phyloP scores from a whole-genome alignment of 768 basidiomycete genomes.

The Floccularia luteovirens region DNA sequence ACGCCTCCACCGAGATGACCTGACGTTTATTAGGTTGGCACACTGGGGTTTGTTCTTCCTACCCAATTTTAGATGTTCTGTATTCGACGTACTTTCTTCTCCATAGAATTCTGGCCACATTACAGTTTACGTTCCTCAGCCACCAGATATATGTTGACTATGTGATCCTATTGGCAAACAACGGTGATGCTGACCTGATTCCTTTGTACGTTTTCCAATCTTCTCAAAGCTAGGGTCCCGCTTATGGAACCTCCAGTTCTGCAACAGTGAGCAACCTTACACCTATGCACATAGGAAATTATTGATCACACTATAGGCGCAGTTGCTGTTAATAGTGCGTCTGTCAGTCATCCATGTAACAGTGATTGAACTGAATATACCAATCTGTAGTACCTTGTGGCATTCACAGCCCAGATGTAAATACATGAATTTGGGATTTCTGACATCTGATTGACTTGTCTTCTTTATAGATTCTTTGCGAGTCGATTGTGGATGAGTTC shows the following conservation, averaged over 20 bases:
- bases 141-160: conserved; percentile 9
- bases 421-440: background rate
- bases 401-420: conserved; percentile 4
- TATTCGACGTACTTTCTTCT: background rate
- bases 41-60: background rate
- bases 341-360: background rate
- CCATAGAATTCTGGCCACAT: background rate
- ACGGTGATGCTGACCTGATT: conserved; percentile 2
- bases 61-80: too few species aligned
- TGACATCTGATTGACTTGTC: background rate
- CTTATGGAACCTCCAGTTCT: background rate
- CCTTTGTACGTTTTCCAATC: background rate
- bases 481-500: conserved; percentile 9
- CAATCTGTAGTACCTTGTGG: background rate
- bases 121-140: conserved; percentile 4
- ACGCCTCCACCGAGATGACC: background rate
- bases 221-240: too few species aligned
- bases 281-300: background rate
- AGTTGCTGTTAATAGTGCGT: conserved; percentile 1
- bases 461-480: conserved; percentile 6
- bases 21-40: background rate
- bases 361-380: background rate
- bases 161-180: conserved; percentile 2
- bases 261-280: conserved; percentile 1
- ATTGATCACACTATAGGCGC: background rate